phyloP scores from a whole-genome alignment of 148 eudicot species.

The Silene latifolia region DNA sequence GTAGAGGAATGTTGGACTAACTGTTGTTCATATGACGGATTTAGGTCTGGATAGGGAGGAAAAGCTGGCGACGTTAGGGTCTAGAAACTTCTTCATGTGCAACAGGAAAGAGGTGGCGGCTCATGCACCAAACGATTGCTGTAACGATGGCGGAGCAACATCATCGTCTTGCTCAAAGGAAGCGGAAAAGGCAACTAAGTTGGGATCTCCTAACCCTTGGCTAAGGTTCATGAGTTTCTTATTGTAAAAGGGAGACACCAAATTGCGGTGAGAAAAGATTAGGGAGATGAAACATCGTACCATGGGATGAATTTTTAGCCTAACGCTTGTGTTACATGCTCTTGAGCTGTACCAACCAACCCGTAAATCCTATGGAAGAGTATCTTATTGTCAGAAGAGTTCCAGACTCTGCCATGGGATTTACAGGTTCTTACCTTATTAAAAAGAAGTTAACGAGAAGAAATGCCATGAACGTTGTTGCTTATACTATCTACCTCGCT shows the following conservation, averaged over 20 bases:
- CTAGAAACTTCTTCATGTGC: slow-evolving; percentile 81
- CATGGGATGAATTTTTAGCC: neutral
- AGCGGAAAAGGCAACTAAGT: slow-evolving; percentile 41
- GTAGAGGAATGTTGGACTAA: neutral
- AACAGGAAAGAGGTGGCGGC: slow-evolving; percentile 20
- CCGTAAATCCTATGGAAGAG: neutral
- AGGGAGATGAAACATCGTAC: neutral
- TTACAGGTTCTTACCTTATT: no score
- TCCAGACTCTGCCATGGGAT: no score
- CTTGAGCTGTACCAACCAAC: neutral
- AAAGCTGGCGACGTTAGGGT: slow-evolving; percentile 55
- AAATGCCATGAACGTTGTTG: no score
- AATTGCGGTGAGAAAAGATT: neutral
- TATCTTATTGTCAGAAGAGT: no score
- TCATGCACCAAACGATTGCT: neutral
- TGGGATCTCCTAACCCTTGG: slow-evolving; percentile 34
- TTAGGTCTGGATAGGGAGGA: slow-evolving; percentile 67
- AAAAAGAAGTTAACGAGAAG: no score
- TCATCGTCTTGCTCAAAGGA: slow-evolving; percentile 41
- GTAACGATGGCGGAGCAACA: neutral
- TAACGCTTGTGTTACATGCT: neutral
- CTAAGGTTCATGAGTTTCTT: slow-evolving; percentile 22
- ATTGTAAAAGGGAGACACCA: neutral
- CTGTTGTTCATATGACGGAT: neutral
- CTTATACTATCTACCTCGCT: no score